Conservation (phyloP, 1,284 basidiomycete species). For the Earliella scabrosa region DNA sequence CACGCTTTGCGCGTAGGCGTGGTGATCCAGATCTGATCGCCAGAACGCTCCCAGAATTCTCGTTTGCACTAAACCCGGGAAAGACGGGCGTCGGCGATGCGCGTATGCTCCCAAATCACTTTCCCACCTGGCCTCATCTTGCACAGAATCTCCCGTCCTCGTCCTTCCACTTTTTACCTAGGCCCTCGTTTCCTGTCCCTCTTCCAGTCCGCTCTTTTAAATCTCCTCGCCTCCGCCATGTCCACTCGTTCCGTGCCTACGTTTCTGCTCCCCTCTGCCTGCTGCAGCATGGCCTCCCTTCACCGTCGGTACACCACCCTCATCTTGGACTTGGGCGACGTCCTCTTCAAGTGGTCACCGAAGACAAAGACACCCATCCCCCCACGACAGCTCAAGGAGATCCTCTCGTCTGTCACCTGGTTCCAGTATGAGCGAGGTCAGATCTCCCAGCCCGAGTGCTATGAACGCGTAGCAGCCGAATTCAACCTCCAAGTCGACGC, state of each 20-base stretch:
- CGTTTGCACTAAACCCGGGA: conserved; percentile 9
- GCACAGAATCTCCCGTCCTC: conserved; percentile 12
- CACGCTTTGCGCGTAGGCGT: conserved; percentile 10
- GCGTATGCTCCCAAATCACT: conserved; percentile 15
- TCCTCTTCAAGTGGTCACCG: conserved; percentile 60
- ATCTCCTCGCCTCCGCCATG: conserved; percentile 4
- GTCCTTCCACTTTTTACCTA: conserved; percentile 15
- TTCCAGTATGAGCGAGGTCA: conserved; percentile 58
- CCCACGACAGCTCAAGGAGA: conserved; percentile 45
- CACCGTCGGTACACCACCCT: conserved; percentile 35
- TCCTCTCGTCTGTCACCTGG: conserved; percentile 55
- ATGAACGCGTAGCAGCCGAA: conserved; percentile 44
- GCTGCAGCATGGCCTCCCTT: conserved; percentile 18
- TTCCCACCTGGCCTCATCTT: conserved; percentile 10
- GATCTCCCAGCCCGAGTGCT: conserved; percentile 51
- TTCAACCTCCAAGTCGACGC: conserved; percentile 45
- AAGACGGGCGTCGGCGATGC: conserved; percentile 15
- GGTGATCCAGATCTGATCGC: conserved; percentile 20
- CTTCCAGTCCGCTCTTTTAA: conserved; percentile 15
- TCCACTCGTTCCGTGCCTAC: conserved; percentile 9
- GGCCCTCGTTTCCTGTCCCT: neutral
- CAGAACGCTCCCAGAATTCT: no score
- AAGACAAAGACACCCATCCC: conserved; percentile 51
- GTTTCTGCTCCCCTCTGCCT: conserved; percentile 7
- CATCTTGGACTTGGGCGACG: conserved; percentile 60